Conservation (phyloP, 2,329 filamentous ascomycete genomes). For the Alternaria gaisen region DNA sequence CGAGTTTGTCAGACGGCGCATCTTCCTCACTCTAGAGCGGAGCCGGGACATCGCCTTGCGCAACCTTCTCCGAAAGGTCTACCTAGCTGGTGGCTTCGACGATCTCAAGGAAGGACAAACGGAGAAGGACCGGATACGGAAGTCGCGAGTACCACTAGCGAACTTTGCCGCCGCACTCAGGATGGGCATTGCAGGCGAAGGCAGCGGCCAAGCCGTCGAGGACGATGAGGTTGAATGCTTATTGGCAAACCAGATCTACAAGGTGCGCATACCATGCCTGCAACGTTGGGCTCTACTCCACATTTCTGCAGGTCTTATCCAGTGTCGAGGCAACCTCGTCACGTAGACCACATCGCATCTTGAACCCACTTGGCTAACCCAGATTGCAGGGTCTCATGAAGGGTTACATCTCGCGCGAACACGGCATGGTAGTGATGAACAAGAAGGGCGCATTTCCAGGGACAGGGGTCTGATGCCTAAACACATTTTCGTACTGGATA, state of each 20-base stretch:
- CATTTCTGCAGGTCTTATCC: neutral
- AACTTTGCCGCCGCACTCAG: conserved; percentile 88
- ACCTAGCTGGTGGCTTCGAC: conserved; percentile 80
- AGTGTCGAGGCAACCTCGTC: conserved; percentile 18
- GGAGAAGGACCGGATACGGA: conserved; percentile 67
- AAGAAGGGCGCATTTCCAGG: conserved; percentile 94
- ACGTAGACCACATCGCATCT: conserved; percentile 11
- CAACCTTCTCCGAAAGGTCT: conserved; percentile 92
- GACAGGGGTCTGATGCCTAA: conserved; percentile 69
- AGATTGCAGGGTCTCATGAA: conserved; percentile 83
- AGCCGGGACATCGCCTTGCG: conserved; percentile 90
- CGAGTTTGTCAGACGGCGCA: conserved; percentile 91
- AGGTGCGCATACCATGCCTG: conserved; percentile 65
- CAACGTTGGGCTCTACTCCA: neutral
- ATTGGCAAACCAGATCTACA: conserved; percentile 97
- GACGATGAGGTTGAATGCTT: conserved; percentile 95
- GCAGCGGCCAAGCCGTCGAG: conserved; percentile 70
- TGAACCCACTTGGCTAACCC: conserved; percentile 26
- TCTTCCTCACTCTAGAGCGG: conserved; percentile 93
- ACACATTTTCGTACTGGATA: conserved; percentile 17
- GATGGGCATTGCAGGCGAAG: conserved; percentile 69
- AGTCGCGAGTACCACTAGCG: conserved; percentile 79
- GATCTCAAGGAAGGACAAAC: conserved; percentile 74
- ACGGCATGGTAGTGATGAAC: conserved; percentile 88
- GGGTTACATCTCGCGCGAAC: conserved; percentile 93